Base-by-base conservation (phyloP, 2,329 filamentous ascomycete genomes). In the Alternaria triticimaculans region DNA sequence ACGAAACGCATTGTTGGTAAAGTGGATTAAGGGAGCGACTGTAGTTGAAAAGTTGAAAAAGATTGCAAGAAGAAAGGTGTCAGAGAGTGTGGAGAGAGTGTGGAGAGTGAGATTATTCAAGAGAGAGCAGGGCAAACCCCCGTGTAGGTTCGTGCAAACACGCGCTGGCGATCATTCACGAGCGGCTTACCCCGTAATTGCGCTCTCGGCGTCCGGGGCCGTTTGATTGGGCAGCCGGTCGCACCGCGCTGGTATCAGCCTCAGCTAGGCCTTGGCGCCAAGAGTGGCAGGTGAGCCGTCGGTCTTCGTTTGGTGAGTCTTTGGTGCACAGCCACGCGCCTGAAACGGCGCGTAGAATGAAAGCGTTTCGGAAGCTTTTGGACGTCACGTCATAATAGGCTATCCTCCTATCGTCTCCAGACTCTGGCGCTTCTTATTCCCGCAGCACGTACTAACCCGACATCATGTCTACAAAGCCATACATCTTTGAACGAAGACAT, bases 1-100 rank as follows among this genome's bases (percentile, higher is more conserved):
- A 71, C 33, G 62, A 72, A 58, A 49, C 68, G 69, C 73, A 76
- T 77, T 30, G 33, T 57, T 60, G 30, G 5, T 54, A 54, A 59
- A 60, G 60, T 33, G 12, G 25, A 30, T 26, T 18, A 46, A 67
- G 62, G 30, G 68, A 70, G 64, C 33, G 68, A 69, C 58, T 65
- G 55, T 62, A 43, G 41, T 57, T 57, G 59, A 62, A 46, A 21
- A 33, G 21, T 20, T 51, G 26, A 20, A 58, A 55, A 55, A 60
- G 28, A n/a, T 20, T 51, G 26, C 15, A 58, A 48, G 51, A 65
- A 41, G 41, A 53, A 23, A 33, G 14, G 20, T 23, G 55, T 58
- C 10, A 33, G 43, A 45, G 26, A 49, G 28, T 49, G 18, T 41
- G 20, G 44, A 23, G 48, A 37, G 33, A 37, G 30, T 37, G 30